A percentile compares a stretch with the other conserved stretches of the same genome.
Conservation (phyloP, 768 basidiomycete genomes). For the Gymnopilus dilepis region DNA sequence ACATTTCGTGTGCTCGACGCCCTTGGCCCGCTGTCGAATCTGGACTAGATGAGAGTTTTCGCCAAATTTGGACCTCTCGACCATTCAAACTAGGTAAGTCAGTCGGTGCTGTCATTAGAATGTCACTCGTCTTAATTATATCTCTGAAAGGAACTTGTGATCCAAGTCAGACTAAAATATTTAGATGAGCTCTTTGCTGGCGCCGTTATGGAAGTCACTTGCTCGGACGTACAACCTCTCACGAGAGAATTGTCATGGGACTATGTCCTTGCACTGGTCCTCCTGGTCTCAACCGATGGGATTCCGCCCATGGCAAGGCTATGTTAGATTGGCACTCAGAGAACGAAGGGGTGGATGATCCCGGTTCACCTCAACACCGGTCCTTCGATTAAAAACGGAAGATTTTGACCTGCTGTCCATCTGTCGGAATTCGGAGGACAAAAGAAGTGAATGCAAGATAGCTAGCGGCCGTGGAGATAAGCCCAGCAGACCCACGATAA, state of each 20-base stretch:
- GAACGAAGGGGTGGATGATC: background rate
- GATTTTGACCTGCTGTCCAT: conserved; percentile 1
- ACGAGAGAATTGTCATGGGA: conserved; percentile 1
- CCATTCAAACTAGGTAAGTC: background rate
- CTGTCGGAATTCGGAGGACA: background rate
- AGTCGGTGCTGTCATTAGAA: background rate
- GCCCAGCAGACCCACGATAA: background rate
- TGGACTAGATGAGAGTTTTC: conserved; percentile 2
- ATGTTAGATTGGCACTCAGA: background rate
- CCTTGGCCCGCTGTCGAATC: background rate
- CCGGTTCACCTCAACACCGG: background rate
- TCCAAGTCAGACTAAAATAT: background rate
- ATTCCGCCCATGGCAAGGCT: background rate
- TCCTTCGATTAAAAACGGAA: background rate
- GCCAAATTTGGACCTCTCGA: background rate
- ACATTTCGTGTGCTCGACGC: background rate
- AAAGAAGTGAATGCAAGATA: background rate
- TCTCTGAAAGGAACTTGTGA: conserved; percentile 4
- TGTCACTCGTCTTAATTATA: background rate
- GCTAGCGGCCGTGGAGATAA: conserved; percentile 2
- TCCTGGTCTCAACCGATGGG: background rate
- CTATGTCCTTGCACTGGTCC: background rate
- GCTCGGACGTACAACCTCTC: background rate
- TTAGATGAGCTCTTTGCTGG: background rate
- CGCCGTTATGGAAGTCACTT: background rate